Evolutionary conservation across 2,329 filamentous ascomycete genomes (phyloP).

Genomic region (Cercospora sp.): DNA sequence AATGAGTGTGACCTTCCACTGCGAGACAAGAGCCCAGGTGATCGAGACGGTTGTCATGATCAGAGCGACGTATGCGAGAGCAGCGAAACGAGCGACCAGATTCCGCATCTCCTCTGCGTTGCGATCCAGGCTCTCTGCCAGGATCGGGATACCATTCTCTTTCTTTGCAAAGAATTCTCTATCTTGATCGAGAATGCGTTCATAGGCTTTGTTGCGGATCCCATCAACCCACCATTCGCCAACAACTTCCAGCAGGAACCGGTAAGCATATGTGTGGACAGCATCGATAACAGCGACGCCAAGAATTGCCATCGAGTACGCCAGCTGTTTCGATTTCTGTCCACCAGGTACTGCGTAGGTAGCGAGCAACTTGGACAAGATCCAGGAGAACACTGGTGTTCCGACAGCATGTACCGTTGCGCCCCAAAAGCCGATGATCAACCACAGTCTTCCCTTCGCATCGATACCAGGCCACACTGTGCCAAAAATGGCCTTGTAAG

Average conservation of each 20-base stretch:
- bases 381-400: conserved; percentile 73
- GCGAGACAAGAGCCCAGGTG: conserved; percentile 70
- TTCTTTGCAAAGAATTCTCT: conserved; percentile 74
- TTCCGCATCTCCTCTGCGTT: conserved; percentile 87
- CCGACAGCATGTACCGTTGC: conserved; percentile 65
- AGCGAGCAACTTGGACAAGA: conserved; percentile 70
- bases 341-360: conserved; percentile 63
- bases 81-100: conserved; percentile 74
- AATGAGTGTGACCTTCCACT: conserved; percentile 80
- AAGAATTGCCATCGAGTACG: conserved; percentile 71
- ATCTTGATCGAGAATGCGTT: conserved; percentile 71
- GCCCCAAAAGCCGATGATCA: conserved; percentile 62
- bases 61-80: conserved; percentile 65
- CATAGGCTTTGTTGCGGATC: conserved; percentile 67
- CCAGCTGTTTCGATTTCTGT: conserved; percentile 49
- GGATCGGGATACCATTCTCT: conserved; percentile 61
- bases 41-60: conserved; percentile 70
- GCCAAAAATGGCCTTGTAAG: conserved; percentile 58
- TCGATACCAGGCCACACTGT: conserved; percentile 71
- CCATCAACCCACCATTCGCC: conserved; percentile 76
- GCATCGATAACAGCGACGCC: conserved; percentile 68
- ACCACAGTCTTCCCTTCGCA: conserved; percentile 51
- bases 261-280: conserved; percentile 62
- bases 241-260: conserved; percentile 69
- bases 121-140: conserved; percentile 73